A percentile compares a stretch with the other conserved stretches of the same genome.
Conservation (phyloP, 345 rosid genomes). For the Cardamine occulta region DNA sequence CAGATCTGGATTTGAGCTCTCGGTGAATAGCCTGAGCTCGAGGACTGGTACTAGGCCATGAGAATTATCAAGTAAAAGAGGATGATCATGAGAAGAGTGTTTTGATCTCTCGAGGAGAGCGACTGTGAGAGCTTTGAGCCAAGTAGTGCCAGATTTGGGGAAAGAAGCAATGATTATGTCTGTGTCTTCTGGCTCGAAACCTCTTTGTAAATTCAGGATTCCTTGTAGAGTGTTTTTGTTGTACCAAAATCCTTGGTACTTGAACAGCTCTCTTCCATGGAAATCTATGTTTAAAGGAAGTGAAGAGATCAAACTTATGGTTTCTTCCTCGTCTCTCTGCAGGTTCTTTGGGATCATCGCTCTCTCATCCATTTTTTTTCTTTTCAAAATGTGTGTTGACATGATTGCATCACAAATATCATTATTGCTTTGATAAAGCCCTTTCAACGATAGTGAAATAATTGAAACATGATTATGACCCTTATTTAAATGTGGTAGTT, state of each 20-base stretch:
- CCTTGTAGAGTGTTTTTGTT: neutral
- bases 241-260: conserved; percentile 63
- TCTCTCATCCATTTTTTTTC: conserved; percentile 7
- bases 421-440: neutral
- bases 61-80: conserved; percentile 29
- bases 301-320: conserved; percentile 12
- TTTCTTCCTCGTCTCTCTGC: conserved; percentile 25
- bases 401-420: neutral
- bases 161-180: conserved; percentile 22
- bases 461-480: neutral
- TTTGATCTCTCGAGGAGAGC: conserved; percentile 23
- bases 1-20: conserved; percentile 19
- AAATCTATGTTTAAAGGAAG: conserved; percentile 51
- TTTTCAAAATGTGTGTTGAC: neutral
- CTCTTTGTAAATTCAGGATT: conserved; percentile 13
- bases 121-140: conserved; percentile 43
- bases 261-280: conserved; percentile 49
- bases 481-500: neutral
- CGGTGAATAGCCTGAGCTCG: neutral
- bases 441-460: neutral
- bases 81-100: conserved; percentile 9
- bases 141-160: conserved; percentile 41
- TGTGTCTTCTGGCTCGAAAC: conserved; percentile 22
- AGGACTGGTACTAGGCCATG: conserved; percentile 26
- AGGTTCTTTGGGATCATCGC: conserved; percentile 11